Conservation (phyloP, 2,329 filamentous ascomycete species). For the Sporothrix inflata region DNA sequence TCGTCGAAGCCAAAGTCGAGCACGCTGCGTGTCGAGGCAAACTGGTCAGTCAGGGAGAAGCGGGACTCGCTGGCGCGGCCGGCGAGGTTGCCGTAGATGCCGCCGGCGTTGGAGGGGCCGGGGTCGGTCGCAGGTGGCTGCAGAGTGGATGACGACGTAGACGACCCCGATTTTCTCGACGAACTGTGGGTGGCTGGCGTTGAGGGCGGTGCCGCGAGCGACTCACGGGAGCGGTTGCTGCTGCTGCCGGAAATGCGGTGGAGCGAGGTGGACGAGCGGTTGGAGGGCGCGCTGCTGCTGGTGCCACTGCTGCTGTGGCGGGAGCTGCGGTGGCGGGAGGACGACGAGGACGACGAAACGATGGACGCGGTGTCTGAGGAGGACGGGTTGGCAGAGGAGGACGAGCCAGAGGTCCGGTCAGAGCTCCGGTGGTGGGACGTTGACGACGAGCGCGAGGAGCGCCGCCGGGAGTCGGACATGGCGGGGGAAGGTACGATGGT, state of each 20-base stretch:
- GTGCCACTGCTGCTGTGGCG: slow-evolving; percentile 28
- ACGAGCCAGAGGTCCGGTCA: too few relatives aligned
- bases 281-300: slow-evolving; percentile 27
- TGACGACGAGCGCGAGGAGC: slow-evolving; percentile 29
- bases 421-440: slow-evolving; percentile 28
- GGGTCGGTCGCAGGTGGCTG: slow-evolving; percentile 10
- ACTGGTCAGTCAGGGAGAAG: slow-evolving; percentile 53
- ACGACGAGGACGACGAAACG: slow-evolving; percentile 24
- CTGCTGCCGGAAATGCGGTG: slow-evolving; percentile 22
- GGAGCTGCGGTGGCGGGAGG: slow-evolving; percentile 29
- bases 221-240: slow-evolving; percentile 17
- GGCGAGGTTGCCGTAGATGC: slow-evolving; percentile 30
- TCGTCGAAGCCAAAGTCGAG: slow-evolving; percentile 55
- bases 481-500: slow-evolving; percentile 15
- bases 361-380: slow-evolving; percentile 14
- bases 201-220: neutral
- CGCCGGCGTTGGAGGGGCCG: neutral
- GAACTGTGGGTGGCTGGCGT: neutral
- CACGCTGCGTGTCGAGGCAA: slow-evolving; percentile 51
- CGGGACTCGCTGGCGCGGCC: slow-evolving; percentile 48
- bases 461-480: slow-evolving; percentile 30
- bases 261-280: slow-evolving; percentile 31
- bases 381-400: slow-evolving; percentile 17
- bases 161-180: neutral
- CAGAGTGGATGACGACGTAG: slow-evolving; percentile 4